Percentiles rank a stretch among this genome's conserved stretches.
Conservation (phyloP, 1,284 basidiomycete species). For the Vanrija humicola region DNA sequence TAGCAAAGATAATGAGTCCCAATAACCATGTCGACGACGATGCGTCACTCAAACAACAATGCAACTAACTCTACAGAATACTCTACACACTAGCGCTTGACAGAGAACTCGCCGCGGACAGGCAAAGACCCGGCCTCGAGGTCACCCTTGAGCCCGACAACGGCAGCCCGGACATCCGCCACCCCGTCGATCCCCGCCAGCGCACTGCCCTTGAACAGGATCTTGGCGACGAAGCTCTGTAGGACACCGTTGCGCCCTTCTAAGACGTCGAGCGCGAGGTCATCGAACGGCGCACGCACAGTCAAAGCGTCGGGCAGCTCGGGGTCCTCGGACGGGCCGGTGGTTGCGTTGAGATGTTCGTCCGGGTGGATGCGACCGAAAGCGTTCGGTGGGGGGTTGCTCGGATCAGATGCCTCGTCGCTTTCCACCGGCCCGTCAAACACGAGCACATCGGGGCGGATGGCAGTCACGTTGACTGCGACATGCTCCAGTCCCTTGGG, state of each 20-base stretch:
- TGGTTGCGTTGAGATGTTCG: constrained; percentile 18
- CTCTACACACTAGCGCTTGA: constrained; percentile 8
- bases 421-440: constrained; percentile 36
- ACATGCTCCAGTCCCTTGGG: constrained; percentile 34
- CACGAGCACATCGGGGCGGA: constrained; percentile 45
- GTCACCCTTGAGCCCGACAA: constrained; percentile 25
- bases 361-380: constrained; percentile 23
- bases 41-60: neutral
- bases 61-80: neutral
- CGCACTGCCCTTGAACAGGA: constrained; percentile 48
- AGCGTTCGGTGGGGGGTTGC: constrained; percentile 18
- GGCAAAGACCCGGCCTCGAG: constrained; percentile 35
- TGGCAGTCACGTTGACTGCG: constrained; percentile 31
- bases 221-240: constrained; percentile 45
- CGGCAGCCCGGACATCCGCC: constrained; percentile 28
- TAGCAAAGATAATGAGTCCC: too few relatives aligned
- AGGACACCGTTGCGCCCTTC: constrained; percentile 39
- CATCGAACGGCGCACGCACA: constrained; percentile 38
- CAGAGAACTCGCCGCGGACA: constrained; percentile 42
- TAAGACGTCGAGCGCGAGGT: constrained; percentile 44
- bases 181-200: constrained; percentile 44
- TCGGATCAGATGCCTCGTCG: constrained; percentile 6
- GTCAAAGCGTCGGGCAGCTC: constrained; percentile 23
- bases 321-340: constrained; percentile 11
- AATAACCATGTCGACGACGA: too few relatives aligned